Percentiles rank a stretch among this genome's conserved stretches.
Conservation (phyloP, 2,329 filamentous ascomycete species). For the Celoporthe dispersa region DNA sequence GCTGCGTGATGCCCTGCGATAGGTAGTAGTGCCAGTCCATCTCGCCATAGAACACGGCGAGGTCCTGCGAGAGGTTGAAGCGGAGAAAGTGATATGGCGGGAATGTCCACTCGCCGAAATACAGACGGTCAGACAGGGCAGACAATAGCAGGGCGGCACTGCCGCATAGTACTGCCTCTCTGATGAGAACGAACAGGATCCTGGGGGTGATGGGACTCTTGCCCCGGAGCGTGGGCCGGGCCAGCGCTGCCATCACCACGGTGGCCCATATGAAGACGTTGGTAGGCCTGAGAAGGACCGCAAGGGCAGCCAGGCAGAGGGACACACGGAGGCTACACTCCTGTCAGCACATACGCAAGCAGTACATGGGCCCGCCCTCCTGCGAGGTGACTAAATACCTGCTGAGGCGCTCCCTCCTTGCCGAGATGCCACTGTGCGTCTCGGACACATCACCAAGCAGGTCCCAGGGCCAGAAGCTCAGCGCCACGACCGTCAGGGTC, state of each 20-base stretch:
- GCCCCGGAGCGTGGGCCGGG: conserved; percentile 44
- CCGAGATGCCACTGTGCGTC: conserved; percentile 29
- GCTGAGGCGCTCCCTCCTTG: conserved; percentile 22
- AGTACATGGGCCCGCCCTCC: too few relatives aligned
- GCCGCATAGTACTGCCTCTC: conserved; percentile 69
- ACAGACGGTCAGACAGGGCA: conserved; percentile 70
- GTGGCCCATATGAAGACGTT: conserved; percentile 85
- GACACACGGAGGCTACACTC: conserved; percentile 62
- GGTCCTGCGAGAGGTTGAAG: conserved; percentile 86
- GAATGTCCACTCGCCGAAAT: conserved; percentile 86
- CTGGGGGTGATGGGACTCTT: conserved; percentile 48
- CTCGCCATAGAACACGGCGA: conserved; percentile 89
- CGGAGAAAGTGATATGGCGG: conserved; percentile 85
- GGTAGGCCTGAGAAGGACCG: conserved; percentile 86
- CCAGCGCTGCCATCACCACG: conserved; percentile 55
- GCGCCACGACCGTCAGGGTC: conserved; percentile 78
- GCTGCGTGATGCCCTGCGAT: conserved; percentile 83
- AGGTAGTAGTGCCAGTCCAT: conserved; percentile 95
- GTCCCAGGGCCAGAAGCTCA: conserved; percentile 87
- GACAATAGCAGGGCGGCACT: conserved; percentile 66
- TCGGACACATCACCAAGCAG: conserved; percentile 53
- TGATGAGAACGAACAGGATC: conserved; percentile 57
- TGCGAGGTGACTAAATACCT: conserved; percentile 31
- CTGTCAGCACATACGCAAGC: neutral
- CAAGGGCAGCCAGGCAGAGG: conserved; percentile 76